Evolutionary conservation across 768 basidiomycete species (phyloP).

Genomic region (Xerocomellus dryophilus): DNA sequence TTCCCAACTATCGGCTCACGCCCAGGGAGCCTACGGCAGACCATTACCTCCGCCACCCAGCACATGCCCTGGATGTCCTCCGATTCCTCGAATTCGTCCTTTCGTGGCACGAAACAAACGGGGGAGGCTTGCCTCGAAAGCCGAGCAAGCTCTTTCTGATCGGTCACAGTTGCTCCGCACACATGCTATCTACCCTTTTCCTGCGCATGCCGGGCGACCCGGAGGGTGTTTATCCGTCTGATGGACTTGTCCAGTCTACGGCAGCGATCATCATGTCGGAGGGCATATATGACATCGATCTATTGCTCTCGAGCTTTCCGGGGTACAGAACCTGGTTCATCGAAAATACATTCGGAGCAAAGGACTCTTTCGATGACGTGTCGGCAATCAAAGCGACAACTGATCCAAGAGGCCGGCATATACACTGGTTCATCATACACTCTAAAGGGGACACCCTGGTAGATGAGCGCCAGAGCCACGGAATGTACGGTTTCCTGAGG

Average conservation of each 20-base stretch:
- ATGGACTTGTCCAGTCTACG: constrained; percentile 41
- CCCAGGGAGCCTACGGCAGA: constrained; percentile 37
- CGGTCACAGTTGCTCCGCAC: constrained; percentile 81
- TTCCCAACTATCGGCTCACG: constrained; percentile 80
- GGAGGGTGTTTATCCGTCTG: constrained; percentile 41
- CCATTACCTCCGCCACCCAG: constrained; percentile 56
- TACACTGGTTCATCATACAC: constrained; percentile 72
- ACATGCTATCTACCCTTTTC: constrained; percentile 73
- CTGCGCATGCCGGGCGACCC: constrained; percentile 42
- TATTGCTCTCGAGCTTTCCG: constrained; percentile 62
- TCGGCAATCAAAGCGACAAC: constrained; percentile 44
- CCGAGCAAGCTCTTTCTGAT: constrained; percentile 51
- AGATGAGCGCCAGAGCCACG: constrained; percentile 57
- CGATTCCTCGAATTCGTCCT: constrained; percentile 57
- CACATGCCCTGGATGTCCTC: constrained; percentile 66
- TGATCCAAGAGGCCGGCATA: constrained; percentile 33
- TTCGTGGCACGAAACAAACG: constrained; percentile 35
- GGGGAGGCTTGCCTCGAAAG: constrained; percentile 34
- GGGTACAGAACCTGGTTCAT: constrained; percentile 71
- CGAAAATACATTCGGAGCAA: constrained; percentile 54
- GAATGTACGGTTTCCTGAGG: constrained; percentile 55
- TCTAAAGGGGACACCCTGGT: constrained; percentile 70
- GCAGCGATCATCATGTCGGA: constrained; percentile 63
- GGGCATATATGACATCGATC: constrained; percentile 75
- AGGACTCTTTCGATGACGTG: constrained; percentile 45